A percentile compares a stretch with the other conserved stretches of the same genome.
These are phyloP conservation scores for Oryza glaberrima DNA, from an alignment of 176 grass and related monocot species.

Conservation along the genomic window DNA sequence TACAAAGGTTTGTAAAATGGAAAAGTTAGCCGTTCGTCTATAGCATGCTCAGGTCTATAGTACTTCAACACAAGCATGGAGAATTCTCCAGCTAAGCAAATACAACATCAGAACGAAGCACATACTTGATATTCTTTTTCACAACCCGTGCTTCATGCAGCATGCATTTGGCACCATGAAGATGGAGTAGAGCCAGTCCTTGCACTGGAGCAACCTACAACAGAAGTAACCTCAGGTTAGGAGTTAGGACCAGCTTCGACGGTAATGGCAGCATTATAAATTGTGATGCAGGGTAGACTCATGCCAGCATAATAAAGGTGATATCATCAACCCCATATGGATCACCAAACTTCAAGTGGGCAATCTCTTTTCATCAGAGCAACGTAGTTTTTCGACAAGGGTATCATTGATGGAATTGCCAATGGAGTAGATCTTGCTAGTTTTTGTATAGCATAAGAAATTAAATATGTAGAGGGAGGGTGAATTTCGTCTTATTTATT, in stretches of 20 bases:
- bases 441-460: too few relatives aligned
- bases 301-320: not conserved
- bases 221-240: not conserved
- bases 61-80: not conserved
- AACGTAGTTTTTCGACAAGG: not conserved
- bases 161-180: slow-evolving; percentile 95
- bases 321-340: too few relatives aligned
- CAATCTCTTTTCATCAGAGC: not conserved
- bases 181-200: slow-evolving; percentile 88
- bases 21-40: not conserved
- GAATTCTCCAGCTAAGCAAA: slow-evolving; percentile 52
- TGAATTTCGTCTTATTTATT: too few relatives aligned
- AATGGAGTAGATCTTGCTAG: too few relatives aligned
- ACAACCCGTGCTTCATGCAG: slow-evolving; percentile 90
- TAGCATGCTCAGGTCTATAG: not conserved
- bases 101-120: slow-evolving; percentile 85
- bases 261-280: not conserved
- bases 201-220: slow-evolving; percentile 77
- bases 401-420: too few relatives aligned
- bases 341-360: not conserved
- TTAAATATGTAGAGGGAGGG: too few relatives aligned
- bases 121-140: slow-evolving; percentile 79
- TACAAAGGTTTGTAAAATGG: not conserved
- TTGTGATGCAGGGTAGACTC: not conserved
- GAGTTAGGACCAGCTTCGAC: too few relatives aligned